A percentile compares a stretch with the other conserved stretches of the same genome.
These are phyloP conservation scores for Neopestalotiopsis sp. DNA, from an alignment of 2,329 filamentous ascomycete species.

Conservation along the genomic window DNA sequence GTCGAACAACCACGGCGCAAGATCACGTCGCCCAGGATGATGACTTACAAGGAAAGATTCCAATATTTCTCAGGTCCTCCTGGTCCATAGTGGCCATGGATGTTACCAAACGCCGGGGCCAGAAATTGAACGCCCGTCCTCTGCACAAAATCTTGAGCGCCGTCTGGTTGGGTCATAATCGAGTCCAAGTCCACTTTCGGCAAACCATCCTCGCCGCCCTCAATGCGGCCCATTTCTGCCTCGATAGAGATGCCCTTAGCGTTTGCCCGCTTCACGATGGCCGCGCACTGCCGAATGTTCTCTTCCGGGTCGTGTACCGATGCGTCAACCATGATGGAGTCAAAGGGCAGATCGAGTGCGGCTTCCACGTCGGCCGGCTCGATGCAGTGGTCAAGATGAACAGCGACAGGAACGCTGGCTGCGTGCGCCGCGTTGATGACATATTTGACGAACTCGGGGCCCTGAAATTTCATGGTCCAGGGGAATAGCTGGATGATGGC, in stretches of 20 bases:
- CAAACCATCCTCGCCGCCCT: slow-evolving; percentile 68
- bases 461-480: slow-evolving; percentile 66
- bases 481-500: slow-evolving; percentile 71
- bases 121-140: slow-evolving; percentile 65
- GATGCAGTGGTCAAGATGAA: slow-evolving; percentile 65
- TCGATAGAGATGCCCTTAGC: slow-evolving; percentile 65
- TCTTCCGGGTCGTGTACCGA: slow-evolving; percentile 66
- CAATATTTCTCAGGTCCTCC: slow-evolving; percentile 49
- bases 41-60: slow-evolving; percentile 39
- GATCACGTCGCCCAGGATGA: background rate
- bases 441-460: slow-evolving; percentile 50
- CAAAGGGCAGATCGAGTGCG: slow-evolving; percentile 51
- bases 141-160: slow-evolving; percentile 62
- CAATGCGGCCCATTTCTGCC: slow-evolving; percentile 68
- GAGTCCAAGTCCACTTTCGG: slow-evolving; percentile 62
- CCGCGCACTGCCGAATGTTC: slow-evolving; percentile 61
- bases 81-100: slow-evolving; percentile 66
- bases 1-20: background rate
- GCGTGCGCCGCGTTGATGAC: slow-evolving; percentile 52
- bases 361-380: slow-evolving; percentile 31
- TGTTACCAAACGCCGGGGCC: slow-evolving; percentile 68
- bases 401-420: slow-evolving; percentile 55
- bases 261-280: slow-evolving; percentile 63
- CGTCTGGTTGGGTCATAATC: slow-evolving; percentile 62
- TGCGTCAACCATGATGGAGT: slow-evolving; percentile 73